phyloP scores from a whole-genome alignment of 2,329 filamentous ascomycete genomes.

The Pseudodiploospora longispora region DNA sequence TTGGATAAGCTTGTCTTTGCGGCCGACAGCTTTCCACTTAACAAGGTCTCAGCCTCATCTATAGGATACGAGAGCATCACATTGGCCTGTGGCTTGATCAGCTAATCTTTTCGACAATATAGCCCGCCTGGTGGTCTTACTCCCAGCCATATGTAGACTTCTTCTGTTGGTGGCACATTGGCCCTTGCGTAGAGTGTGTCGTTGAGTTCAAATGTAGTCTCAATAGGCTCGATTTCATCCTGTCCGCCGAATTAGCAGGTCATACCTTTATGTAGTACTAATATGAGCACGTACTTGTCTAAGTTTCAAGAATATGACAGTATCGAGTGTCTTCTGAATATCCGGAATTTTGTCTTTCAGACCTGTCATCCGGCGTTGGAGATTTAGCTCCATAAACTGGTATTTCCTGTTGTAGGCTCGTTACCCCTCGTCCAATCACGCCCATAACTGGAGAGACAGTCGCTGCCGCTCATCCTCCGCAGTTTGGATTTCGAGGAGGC shows the following conservation, averaged over 20 bases:
- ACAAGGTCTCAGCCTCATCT: conserved; percentile 71
- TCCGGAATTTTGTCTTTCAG: conserved; percentile 94
- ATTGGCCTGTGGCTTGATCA: conserved; percentile 57
- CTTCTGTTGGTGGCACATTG: conserved; percentile 69
- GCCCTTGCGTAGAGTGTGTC: conserved; percentile 92
- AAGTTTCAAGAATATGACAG: conserved; percentile 74
- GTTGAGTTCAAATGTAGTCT: conserved; percentile 93
- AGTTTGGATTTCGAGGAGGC: conserved; percentile 17
- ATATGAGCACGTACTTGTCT: conserved; percentile 48
- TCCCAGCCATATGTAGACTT: conserved; percentile 97
- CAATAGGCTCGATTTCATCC: conserved; percentile 59
- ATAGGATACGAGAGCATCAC: conserved; percentile 96
- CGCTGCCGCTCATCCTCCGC: no score
- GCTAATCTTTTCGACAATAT: neutral
- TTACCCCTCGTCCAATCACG: conserved; percentile 7
- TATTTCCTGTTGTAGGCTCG: conserved; percentile 64
- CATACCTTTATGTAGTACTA: neutral
- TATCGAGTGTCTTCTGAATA: conserved; percentile 91
- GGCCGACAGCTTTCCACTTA: conserved; percentile 67
- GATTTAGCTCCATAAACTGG: conserved; percentile 97
- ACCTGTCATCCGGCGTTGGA: conserved; percentile 71
- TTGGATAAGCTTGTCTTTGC: conserved; percentile 76
- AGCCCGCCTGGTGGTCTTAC: conserved; percentile 31
- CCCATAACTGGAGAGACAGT: conserved; percentile 1
- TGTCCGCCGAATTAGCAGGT: conserved; percentile 12